Evolutionary conservation across 768 basidiomycete species (phyloP), one percentile per base, ranked within the genome.

Genomic region (Termitomyces sp.): DNA sequence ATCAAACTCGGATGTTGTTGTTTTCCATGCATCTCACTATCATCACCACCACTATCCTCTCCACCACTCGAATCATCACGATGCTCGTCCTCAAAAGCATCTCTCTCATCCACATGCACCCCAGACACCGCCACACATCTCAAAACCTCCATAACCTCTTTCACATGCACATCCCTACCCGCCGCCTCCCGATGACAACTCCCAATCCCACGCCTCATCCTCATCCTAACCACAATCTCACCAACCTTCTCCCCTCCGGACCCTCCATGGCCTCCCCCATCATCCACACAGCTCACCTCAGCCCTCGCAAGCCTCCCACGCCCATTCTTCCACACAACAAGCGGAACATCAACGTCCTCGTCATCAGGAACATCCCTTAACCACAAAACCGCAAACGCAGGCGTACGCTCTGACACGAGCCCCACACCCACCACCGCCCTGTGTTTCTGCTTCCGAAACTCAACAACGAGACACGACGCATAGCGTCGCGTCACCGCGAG

Each of bases 1-100:
- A 86, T 84, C 48, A 88, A 67, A 2, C 86, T 85, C 5, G 82
- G 77, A 64, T 88, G 80, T 62, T 83, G 77, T 64, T 88, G 80
- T 62, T 83, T 79, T 47, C 74, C 67, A 63, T 79, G 78, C 57
- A 81, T 65, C 62, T 79, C 75, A 50, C n/a, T n/a, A n/a, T n/a
- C n/a, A n/a, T n/a, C n/a, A n/a, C 51, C 47, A 22, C 64, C 63
- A 26, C 58, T 64, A 37, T 71, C 68, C 20, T 59, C 62, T 5
- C 63, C 67, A 42, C 63, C 67, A 42, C 62, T 59, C n/a, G 9
- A 46, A 37, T 36, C 37, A 52, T 56, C 47, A 42, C 53, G 57
- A 63, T 29, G 52, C 10, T 29, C 52, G 2, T 56, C 27, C 6
- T 29, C 32, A 2, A 50, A 18, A 29, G 66, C 54, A n/a, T 69